Base-by-base conservation (phyloP, 306 rosid genomes). In the Mimosa pudica region DNA sequence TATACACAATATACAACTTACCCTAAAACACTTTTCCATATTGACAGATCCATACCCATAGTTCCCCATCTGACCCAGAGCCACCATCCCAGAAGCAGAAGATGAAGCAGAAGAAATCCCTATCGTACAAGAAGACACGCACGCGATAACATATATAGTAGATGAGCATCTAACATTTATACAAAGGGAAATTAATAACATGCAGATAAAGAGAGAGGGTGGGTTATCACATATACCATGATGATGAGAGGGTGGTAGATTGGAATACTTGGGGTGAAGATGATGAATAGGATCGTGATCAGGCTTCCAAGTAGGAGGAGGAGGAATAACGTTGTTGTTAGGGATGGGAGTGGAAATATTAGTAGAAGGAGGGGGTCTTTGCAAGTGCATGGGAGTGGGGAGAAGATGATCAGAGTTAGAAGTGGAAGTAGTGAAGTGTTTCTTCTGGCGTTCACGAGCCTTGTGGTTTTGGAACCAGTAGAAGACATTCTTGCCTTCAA, bases 371-470 rank as follows among this genome's bases (percentile, higher is more conserved):
- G 71, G 3, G 45, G 72, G 42, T 17, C 24, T 36, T 16, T 64
- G 70, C 20, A 35, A 35, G 7, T 68, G 73, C 52, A 68, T 68
- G 73, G 73, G 52, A 9, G 4, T 16, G 52, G 35, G 73, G 24
- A 17, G 35, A 44, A n/a, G 52, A 44, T 44, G 52, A 11, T 48
- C 52, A 48, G 52, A 48, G 52, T 24, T 24, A 24, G 52, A 48
- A 42, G 73, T 16, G 3, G 70, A 1, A 1, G 71, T 42, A 20
- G 74, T 70, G 60, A 93, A 93, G 71, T 98, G 82, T 78, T 96
- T 96, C 88, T 96, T 96, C 86, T 96, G 99, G 77, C 98, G 86
- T 81, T 96, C 99, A n/a, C 99, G 88, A 63, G 99, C 99, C 75
- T 93, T 96, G 81, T 93, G 99, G 86, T 96, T 96, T 81, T 93